These are phyloP conservation scores for Amylostereum chailletii DNA, from an alignment of 1,284 basidiomycete genomes.

Conservation along the genomic window DNA sequence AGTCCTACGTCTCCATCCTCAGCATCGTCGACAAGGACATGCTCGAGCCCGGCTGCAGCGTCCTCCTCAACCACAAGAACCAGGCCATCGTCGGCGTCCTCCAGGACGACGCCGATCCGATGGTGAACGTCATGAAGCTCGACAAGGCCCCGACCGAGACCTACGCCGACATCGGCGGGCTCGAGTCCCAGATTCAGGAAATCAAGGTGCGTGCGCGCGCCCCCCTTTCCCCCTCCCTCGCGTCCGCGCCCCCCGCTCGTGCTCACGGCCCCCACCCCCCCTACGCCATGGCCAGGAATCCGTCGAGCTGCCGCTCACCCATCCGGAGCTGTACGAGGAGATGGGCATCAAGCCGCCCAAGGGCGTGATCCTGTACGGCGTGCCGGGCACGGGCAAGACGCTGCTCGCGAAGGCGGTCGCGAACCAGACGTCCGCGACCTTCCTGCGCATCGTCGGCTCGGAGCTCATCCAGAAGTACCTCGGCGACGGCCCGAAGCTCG, in stretches of 20 bases:
- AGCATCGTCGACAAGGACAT: slow-evolving; percentile 98
- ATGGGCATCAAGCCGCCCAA: slow-evolving; percentile 99
- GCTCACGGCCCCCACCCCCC: too few species aligned
- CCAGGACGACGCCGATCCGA: slow-evolving; percentile 94
- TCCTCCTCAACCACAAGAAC: slow-evolving; percentile 94
- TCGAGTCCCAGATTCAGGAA: slow-evolving; percentile 96
- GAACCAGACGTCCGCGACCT: slow-evolving; percentile 98
- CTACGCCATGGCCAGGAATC: slow-evolving; percentile 61
- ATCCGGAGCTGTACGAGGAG: slow-evolving; percentile 98
- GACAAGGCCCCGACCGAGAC: slow-evolving; percentile 99
- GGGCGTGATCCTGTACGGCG: slow-evolving; percentile 98
- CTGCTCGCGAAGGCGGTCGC: slow-evolving; percentile 96
- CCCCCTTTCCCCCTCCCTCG: background rate
- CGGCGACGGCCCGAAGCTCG: slow-evolving; percentile 98
- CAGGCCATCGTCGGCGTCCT: slow-evolving; percentile 94
- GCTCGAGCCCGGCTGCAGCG: slow-evolving; percentile 93
- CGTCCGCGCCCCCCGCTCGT: background rate
- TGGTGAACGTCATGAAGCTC: slow-evolving; percentile 98
- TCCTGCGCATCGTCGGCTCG: slow-evolving; percentile 95
- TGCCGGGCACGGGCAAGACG: slow-evolving; percentile 98
- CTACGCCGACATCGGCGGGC: slow-evolving; percentile 96
- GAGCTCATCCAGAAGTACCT: slow-evolving; percentile 99
- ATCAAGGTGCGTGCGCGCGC: slow-evolving; percentile 67
- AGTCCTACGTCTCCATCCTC: slow-evolving; percentile 98
- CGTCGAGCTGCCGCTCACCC: slow-evolving; percentile 95